Conservation (phyloP, 164 flowering plant species). For the Santalum album region DNA sequence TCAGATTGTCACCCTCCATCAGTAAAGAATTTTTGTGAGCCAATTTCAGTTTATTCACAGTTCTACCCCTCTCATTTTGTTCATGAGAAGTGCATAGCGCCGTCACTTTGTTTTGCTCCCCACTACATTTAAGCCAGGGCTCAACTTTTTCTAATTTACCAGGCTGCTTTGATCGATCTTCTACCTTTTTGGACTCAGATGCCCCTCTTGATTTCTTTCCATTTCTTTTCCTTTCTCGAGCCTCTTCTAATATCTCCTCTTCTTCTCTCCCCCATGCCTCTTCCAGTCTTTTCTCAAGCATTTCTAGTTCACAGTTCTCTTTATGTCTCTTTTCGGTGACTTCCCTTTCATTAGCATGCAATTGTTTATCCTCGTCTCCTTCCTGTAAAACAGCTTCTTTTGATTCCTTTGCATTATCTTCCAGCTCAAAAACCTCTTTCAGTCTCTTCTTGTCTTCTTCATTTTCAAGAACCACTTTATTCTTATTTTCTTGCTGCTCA, state of each 20-base stretch:
- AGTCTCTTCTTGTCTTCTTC: conserved; percentile 20
- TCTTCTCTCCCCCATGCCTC: neutral
- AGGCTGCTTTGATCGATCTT: neutral
- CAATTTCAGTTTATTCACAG: neutral
- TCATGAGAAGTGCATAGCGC: neutral
- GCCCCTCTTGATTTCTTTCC: neutral
- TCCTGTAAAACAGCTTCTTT: conserved; percentile 11
- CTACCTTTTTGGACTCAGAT: neutral
- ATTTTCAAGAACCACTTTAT: conserved; percentile 12
- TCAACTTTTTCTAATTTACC: neutral
- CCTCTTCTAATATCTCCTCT: neutral
- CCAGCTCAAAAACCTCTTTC: conserved; percentile 13
- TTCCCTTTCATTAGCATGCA: conserved; percentile 7
- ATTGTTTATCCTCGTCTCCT: conserved; percentile 9
- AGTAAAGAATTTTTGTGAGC: conserved; percentile 7
- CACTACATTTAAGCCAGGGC: neutral
- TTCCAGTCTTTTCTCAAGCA: neutral
- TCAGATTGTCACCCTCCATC: conserved; percentile 8
- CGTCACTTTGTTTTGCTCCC: neutral
- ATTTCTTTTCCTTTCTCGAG: neutral
- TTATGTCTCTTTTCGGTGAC: conserved; percentile 13
- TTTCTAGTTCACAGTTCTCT: neutral
- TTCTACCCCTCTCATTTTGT: neutral
- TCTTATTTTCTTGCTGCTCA: conserved; percentile 22
- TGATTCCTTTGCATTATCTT: conserved; percentile 17